Base-by-base conservation (phyloP, 2,329 filamentous ascomycete species). In the Fusarium penzigii region DNA sequence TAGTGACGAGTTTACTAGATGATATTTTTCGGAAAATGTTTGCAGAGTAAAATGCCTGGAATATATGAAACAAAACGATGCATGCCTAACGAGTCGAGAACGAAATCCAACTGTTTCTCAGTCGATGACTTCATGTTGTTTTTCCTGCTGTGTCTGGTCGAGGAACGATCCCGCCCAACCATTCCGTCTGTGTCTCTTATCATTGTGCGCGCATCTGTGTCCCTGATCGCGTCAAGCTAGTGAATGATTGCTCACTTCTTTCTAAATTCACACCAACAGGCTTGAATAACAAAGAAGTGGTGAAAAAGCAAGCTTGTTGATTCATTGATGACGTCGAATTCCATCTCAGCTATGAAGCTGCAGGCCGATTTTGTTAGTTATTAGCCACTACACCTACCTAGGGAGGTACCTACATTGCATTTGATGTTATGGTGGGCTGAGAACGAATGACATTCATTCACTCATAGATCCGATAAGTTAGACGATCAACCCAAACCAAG, bases 241-340 rank as follows among this genome's bases (percentile, higher is more conserved):
- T 61, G 51, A 58, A 16, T 38, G 47, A 6, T 49, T 29, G 38
- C 47, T 29, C 8, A 45, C 42, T 38, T 46, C 54, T 48, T 42
- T 53, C 44, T 48, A 41, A 38, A 45, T 39, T 36, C 16, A 3
- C 39, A 20, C 20, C 13, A 36, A 20, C 29, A 45, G 25, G 42
- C 45, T 17, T 20, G 17, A 45, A 44, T 48, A 49, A 49, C 48
- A 49, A 51, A 44, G 32, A 39, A 43, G 51, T 44, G 46, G 46
- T 46, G 42, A 39, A 62, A 64, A 64, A 46, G 20, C 62, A 65
- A 62, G 62, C 57, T 59, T 55, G 36, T 45, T 45, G 36, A 14
- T 44, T 50, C 43, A 46, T 56, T 49, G 48, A 65, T 65, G 63
- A 65, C 63, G 63, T 65, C 61, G 58, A 44, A 44, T 29, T 44